These are phyloP conservation scores for Apiospora phragmitis DNA, from an alignment of 2,329 filamentous ascomycete genomes.

Conservation along the genomic window DNA sequence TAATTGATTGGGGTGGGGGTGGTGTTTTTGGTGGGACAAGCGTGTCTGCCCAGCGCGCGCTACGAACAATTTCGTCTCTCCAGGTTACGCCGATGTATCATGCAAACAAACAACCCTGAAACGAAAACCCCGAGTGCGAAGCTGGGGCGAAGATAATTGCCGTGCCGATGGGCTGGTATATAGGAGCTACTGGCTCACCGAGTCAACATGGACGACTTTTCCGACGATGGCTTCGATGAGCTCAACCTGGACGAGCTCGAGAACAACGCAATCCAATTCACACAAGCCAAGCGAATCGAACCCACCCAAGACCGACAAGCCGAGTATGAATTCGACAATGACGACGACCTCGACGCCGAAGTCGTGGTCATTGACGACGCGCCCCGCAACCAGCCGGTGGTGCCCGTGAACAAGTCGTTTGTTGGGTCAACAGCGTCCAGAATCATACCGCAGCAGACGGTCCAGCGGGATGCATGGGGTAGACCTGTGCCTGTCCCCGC, in stretches of 20 bases:
- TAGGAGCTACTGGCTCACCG: slow-evolving; percentile 31
- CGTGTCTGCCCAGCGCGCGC: slow-evolving; percentile 5
- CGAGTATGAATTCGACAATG: slow-evolving; percentile 49
- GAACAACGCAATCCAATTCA: slow-evolving; percentile 61
- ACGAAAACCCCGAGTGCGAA: background rate
- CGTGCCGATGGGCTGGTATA: slow-evolving; percentile 26
- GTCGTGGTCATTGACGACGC: slow-evolving; percentile 53
- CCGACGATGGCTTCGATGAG: slow-evolving; percentile 63
- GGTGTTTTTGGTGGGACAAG: slow-evolving; percentile 1
- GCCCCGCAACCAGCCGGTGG: slow-evolving; percentile 38
- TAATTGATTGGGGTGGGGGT: background rate
- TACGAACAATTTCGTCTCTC: background rate
- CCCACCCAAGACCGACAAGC: slow-evolving; percentile 31
- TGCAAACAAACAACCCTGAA: background rate
- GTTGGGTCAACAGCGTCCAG: background rate
- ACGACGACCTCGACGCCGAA: slow-evolving; percentile 61
- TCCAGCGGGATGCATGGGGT: slow-evolving; percentile 20
- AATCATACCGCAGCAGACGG: slow-evolving; percentile 10
- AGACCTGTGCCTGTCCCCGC: slow-evolving; percentile 22
- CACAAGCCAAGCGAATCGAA: slow-evolving; percentile 45
- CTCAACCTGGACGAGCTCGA: slow-evolving; percentile 65
- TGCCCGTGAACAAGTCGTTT: slow-evolving; percentile 12
- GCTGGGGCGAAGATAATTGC: background rate
- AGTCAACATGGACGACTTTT: slow-evolving; percentile 57
- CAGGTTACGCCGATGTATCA: background rate